Conservation (phyloP, 2,329 filamentous ascomycete species). For the Pseudocercospora fijiensis region DNA sequence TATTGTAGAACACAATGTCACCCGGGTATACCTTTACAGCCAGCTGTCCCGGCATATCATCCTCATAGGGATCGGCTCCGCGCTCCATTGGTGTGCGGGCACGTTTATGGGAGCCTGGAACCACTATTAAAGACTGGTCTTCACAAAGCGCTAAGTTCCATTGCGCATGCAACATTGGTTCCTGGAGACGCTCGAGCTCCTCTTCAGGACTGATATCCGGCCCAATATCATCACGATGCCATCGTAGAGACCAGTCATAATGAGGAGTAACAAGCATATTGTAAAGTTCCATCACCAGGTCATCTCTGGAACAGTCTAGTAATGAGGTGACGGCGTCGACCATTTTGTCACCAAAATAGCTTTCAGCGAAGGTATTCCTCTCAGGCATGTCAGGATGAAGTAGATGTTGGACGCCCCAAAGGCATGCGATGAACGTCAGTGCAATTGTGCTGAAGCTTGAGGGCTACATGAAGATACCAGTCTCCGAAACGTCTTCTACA, state of each 20-base stretch:
- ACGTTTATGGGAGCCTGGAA: slow-evolving; percentile 73
- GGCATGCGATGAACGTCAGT: neutral
- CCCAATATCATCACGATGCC: slow-evolving; percentile 83
- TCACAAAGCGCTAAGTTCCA: slow-evolving; percentile 82
- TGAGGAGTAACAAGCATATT: slow-evolving; percentile 79
- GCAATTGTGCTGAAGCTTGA: neutral
- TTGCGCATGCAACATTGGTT: slow-evolving; percentile 72
- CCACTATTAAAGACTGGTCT: slow-evolving; percentile 70
- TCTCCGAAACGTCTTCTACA: slow-evolving; percentile 44
- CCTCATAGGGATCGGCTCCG: slow-evolving; percentile 63
- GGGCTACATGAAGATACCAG: slow-evolving; percentile 78
- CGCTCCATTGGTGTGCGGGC: slow-evolving; percentile 70
- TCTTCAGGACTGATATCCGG: slow-evolving; percentile 64
- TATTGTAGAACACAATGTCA: slow-evolving; percentile 85
- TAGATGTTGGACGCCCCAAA: slow-evolving; percentile 61
- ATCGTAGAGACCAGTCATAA: slow-evolving; percentile 69
- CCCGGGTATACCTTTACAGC: slow-evolving; percentile 67
- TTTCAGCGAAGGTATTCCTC: slow-evolving; percentile 59
- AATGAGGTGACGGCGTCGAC: slow-evolving; percentile 65
- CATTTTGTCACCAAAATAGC: slow-evolving; percentile 70
- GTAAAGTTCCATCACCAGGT: slow-evolving; percentile 82
- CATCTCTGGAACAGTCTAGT: slow-evolving; percentile 54
- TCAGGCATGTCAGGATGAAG: slow-evolving; percentile 68
- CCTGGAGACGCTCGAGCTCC: slow-evolving; percentile 61
- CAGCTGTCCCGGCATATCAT: slow-evolving; percentile 61